Base-by-base conservation (phyloP, 305 asterid species). In the Solanum aculeatissimum region DNA sequence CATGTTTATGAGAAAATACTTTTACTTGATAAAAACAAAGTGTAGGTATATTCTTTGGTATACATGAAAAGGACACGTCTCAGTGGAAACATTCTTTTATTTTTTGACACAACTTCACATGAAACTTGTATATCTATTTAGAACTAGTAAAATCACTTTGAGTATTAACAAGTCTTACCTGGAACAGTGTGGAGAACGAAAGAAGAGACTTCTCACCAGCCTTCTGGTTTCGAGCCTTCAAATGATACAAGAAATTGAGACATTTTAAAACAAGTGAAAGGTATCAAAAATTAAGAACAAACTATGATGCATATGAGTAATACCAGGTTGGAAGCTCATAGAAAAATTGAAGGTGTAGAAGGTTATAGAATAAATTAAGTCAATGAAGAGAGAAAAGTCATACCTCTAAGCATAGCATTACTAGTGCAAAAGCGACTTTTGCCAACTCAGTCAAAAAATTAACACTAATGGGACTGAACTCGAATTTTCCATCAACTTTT, bases 361-460 rank as follows among this genome's bases (percentile, higher is more conserved):
- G 38, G 72, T 13, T 21, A 16, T 2, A 35, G 18, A 84, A 9
- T 66, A 69, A 77, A 71, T 63, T 42, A 79, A 86, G 72, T 42
- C 27, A 75, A 40, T 68, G 68, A 38, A 29, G 49, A 80, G 81
- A 32, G 62, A 49, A 69, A 71, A 83, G 29, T 27, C 53, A 14
- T 93, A 97, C 99, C 99, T 97, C 97, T 45, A 95, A 80, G 84
- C 95, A 90, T 74, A 97, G 98, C 99, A 95, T 97, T 65, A 90
- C 54, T 83, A 95, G 63, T 79, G 99, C 99, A 92, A 97, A 95
- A 63, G 93, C 27, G 81, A 95, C 94, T 88, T 95, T 95, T 43
- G 93, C 88, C 85, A 91, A 84, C 91, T 94, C 98, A 16, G 94
- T 94, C 93, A 95, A 85, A 84, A 94, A 95, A 91, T 95, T 95